These are phyloP conservation scores for Zoysia matrella DNA, from an alignment of 202 grass and related monocot species.

Conservation along the genomic window DNA sequence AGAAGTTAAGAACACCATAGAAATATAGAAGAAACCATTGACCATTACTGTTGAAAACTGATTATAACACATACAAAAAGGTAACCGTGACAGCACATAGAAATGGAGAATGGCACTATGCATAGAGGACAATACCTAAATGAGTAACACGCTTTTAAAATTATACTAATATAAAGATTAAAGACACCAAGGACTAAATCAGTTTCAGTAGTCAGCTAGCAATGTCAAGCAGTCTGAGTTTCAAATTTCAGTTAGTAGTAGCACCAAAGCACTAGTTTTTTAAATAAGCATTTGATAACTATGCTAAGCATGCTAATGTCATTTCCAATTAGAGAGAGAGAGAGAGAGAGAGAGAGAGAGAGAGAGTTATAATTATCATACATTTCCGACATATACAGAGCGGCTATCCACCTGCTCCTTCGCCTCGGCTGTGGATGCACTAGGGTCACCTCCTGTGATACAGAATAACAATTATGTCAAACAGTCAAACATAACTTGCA, in stretches of 20 bases:
- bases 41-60: constrained; percentile 30
- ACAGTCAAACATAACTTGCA: constrained; percentile 5
- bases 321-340: neutral
- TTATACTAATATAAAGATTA: neutral
- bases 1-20: constrained; percentile 4
- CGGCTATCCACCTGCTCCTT: constrained; percentile 94
- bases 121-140: constrained; percentile 20
- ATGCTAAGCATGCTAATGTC: neutral
- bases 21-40: constrained; percentile 8
- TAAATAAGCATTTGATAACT: neutral
- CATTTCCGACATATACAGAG: constrained; percentile 97
- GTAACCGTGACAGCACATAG: constrained; percentile 10
- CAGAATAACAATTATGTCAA: constrained; percentile 12
- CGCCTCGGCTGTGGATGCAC: constrained; percentile 60
- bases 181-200: constrained; percentile 4
- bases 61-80: neutral
- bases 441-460: constrained; percentile 62
- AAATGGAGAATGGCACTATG: neutral
- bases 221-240: neutral
- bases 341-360: neutral
- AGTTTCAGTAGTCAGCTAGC: neutral
- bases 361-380: constrained; percentile 53
- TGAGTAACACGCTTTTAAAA: constrained; percentile 2
- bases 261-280: constrained; percentile 8
- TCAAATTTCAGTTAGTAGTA: neutral